These are phyloP conservation scores for Tetrapyrgos nigripes DNA, from an alignment of 1,284 basidiomycete genomes.

Conservation along the genomic window DNA sequence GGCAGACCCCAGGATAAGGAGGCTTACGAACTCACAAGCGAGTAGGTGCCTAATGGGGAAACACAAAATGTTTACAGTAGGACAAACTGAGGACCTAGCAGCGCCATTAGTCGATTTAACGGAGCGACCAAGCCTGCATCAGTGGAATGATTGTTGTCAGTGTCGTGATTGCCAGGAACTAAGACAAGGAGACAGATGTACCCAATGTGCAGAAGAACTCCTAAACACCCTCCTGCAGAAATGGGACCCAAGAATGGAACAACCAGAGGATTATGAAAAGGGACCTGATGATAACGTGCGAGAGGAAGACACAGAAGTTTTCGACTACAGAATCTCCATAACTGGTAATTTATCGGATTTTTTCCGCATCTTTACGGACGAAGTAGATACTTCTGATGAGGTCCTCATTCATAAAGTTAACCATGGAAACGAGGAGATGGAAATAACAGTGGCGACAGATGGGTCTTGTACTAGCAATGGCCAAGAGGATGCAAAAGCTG, in stretches of 20 bases:
- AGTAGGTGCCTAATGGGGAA: background rate
- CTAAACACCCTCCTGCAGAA: conserved; percentile 6
- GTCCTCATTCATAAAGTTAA: background rate
- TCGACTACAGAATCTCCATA: conserved; percentile 8
- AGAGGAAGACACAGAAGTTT: background rate
- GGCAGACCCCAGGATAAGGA: background rate
- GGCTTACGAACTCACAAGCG: background rate
- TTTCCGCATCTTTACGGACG: conserved; percentile 16
- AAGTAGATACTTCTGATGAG: background rate
- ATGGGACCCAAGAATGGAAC: background rate
- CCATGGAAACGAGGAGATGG: background rate
- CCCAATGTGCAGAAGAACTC: conserved; percentile 6
- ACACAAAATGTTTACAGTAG: background rate
- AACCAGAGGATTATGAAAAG: conserved; percentile 17
- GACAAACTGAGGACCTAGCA: background rate
- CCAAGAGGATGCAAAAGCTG: conserved; percentile 15
- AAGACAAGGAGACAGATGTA: background rate
- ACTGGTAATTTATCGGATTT: conserved; percentile 2
- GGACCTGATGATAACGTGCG: background rate
- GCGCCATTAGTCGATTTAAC: background rate
- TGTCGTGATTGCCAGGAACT: background rate
- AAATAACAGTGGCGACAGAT: conserved; percentile 15
- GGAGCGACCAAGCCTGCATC: background rate
- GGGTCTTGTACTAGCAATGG: conserved; percentile 20
- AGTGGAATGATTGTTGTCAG: background rate